Percentiles rank a stretch among this genome's conserved stretches.
Conservation (phyloP, 2,329 filamentous ascomycete genomes). For the Nannizzia gypsea region DNA sequence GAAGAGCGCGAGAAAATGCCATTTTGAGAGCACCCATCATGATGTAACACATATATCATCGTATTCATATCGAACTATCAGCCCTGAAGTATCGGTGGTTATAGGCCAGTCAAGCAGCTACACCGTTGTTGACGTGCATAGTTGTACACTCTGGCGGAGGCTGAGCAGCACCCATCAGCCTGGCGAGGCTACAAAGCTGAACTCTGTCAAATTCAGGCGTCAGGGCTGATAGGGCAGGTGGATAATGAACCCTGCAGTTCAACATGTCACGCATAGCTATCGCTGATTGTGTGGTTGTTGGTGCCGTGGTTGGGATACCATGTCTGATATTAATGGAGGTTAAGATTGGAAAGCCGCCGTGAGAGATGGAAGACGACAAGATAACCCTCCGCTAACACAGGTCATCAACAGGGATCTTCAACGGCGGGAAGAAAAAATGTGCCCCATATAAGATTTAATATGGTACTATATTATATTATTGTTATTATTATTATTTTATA, state of each 20-base stretch:
- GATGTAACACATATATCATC: background rate
- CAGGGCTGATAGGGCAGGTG: background rate
- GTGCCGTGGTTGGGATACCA: too few relatives aligned
- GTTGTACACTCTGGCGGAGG: background rate
- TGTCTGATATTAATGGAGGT: background rate
- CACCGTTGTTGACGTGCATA: background rate
- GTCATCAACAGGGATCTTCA: background rate
- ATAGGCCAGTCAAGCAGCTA: background rate
- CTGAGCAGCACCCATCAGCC: background rate
- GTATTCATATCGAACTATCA: background rate
- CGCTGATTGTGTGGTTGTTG: too few relatives aligned
- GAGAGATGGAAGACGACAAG: background rate
- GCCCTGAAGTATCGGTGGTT: background rate
- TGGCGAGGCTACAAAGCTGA: background rate
- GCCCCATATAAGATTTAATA: background rate
- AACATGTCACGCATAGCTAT: too few relatives aligned
- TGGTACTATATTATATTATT: too few relatives aligned
- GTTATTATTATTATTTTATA: background rate
- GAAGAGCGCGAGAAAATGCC: background rate
- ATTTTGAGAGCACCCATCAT: background rate
- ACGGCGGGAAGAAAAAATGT: background rate
- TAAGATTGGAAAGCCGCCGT: background rate
- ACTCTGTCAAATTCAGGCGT: background rate
- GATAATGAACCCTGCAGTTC: too few relatives aligned
- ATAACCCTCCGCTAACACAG: background rate